A percentile compares a stretch with the other conserved stretches of the same genome.
These are phyloP conservation scores for Tolypocladium album DNA, from an alignment of 2,329 filamentous ascomycete species.

Conservation along the genomic window DNA sequence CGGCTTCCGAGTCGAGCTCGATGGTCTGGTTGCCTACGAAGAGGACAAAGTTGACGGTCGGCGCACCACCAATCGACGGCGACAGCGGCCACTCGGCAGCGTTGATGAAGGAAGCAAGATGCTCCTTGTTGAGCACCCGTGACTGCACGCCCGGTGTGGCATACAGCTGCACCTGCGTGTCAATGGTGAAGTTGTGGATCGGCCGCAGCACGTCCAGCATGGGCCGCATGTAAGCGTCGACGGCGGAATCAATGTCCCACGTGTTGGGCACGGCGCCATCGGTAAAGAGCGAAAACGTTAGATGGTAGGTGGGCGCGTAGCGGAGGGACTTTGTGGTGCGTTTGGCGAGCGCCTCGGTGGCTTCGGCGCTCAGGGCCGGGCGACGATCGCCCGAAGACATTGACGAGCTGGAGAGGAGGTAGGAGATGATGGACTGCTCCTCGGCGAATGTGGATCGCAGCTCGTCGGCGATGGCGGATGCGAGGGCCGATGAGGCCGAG, in stretches of 20 bases:
- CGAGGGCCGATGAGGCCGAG: constrained; percentile 61
- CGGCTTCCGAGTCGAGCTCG: constrained; percentile 29
- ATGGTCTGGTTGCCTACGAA: constrained; percentile 78
- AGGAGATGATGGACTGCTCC: constrained; percentile 77
- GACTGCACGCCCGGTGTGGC: constrained; percentile 57
- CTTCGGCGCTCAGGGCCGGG: constrained; percentile 36
- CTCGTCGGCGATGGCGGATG: constrained; percentile 67
- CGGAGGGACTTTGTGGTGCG: constrained; percentile 79
- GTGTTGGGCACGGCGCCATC: constrained; percentile 66
- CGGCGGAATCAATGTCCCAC: constrained; percentile 81
- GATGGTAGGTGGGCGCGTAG: constrained; percentile 86
- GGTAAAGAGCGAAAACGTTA: constrained; percentile 92
- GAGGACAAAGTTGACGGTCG: constrained; percentile 91
- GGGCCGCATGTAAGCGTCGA: constrained; percentile 72
- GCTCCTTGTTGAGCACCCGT: constrained; percentile 65
- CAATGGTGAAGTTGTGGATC: constrained; percentile 92
- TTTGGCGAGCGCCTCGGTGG: constrained; percentile 47
- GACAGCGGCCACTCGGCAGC: constrained; percentile 95
- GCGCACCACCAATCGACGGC: constrained; percentile 84
- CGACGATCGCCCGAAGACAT: constrained; percentile 36
- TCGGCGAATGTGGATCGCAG: constrained; percentile 72
- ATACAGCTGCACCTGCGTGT: constrained; percentile 93
- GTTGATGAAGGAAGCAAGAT: constrained; percentile 91
- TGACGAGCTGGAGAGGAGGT: constrained; percentile 53
- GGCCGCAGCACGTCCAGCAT: constrained; percentile 67